Percentiles rank a stretch among this genome's conserved stretches.
Evolutionary conservation across 2,329 filamentous ascomycete genomes (phyloP).

Genomic region (Rutstroemia sydowiana): DNA sequence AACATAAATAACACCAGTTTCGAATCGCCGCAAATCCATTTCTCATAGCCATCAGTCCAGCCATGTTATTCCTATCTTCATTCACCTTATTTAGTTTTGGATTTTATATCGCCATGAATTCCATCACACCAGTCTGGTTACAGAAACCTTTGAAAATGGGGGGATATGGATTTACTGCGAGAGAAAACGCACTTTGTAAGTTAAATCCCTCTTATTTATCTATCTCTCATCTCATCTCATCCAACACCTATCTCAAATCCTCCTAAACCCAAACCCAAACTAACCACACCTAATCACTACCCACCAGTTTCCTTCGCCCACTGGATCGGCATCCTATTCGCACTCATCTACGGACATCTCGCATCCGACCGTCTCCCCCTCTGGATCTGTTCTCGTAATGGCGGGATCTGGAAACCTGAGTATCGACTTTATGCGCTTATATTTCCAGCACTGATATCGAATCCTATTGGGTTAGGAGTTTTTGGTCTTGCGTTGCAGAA

Average conservation of each 20-base stretch:
- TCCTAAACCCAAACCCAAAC: too few species aligned
- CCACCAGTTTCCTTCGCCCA: slow-evolving; percentile 34
- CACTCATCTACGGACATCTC: slow-evolving; percentile 32
- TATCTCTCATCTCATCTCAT: too few species aligned
- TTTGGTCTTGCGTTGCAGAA: slow-evolving; percentile 36
- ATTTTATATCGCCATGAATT: slow-evolving; percentile 21
- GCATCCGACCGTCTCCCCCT: slow-evolving; percentile 36
- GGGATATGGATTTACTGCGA: slow-evolving; percentile 37
- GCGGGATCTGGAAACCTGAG: slow-evolving; percentile 33
- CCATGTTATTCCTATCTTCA: slow-evolving; percentile 33
- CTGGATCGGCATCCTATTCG: slow-evolving; percentile 35
- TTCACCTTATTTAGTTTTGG: slow-evolving; percentile 26
- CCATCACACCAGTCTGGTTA: slow-evolving; percentile 29
- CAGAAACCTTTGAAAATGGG: slow-evolving; percentile 31
- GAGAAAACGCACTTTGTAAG: slow-evolving; percentile 32
- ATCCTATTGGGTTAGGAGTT: slow-evolving; percentile 31
- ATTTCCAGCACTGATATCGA: slow-evolving; percentile 28
- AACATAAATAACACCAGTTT: too few species aligned
- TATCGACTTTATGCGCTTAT: slow-evolving; percentile 32
- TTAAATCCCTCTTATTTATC: too few species aligned
- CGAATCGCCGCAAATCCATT: slow-evolving; percentile 21
- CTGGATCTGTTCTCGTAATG: slow-evolving; percentile 11
- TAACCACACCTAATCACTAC: too few species aligned
- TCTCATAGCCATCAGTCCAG: slow-evolving; percentile 29
- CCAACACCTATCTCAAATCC: too few species aligned